A percentile compares a stretch with the other conserved stretches of the same genome.
Evolutionary conservation across 345 rosid genomes (phyloP).

Genomic region (Lumnitzera racemosa): DNA sequence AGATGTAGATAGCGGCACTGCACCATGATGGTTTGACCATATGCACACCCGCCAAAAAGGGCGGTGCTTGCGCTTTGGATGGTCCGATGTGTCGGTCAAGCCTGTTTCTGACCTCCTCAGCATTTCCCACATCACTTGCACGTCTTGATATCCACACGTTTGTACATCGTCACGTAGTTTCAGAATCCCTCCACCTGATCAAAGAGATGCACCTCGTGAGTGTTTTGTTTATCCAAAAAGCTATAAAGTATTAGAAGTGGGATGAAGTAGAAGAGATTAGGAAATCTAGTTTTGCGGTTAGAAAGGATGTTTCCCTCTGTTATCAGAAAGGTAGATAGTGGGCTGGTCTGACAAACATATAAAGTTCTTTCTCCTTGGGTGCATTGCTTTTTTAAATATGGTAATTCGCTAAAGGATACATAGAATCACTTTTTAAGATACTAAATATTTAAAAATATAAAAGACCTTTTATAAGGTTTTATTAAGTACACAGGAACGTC

Average conservation of each 20-base stretch:
- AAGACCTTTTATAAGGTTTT: no score
- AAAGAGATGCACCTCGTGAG: not conserved
- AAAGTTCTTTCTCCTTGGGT: no score
- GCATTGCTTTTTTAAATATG: no score
- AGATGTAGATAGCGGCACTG: conserved; percentile 38
- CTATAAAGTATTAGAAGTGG: not conserved
- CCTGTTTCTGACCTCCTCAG: conserved; percentile 43
- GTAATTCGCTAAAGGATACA: no score
- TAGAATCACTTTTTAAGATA: no score
- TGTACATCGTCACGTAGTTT: conserved; percentile 60
- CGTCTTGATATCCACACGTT: conserved; percentile 58
- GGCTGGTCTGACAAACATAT: no score
- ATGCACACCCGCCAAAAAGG: conserved; percentile 49
- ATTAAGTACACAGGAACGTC: no score
- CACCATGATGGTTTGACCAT: conserved; percentile 37
- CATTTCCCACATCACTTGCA: conserved; percentile 77
- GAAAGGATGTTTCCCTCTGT: no score
- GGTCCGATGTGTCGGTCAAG: conserved; percentile 22
- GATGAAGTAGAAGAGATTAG: not conserved
- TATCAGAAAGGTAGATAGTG: no score
- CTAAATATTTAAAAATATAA: no score
- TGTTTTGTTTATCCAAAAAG: not conserved
- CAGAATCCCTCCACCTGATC: conserved; percentile 43
- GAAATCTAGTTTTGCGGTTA: no score
- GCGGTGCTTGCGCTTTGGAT: conserved; percentile 34